These are phyloP conservation scores for Avicennia marina DNA, from an alignment of 257 asterid genomes.

Conservation along the genomic window DNA sequence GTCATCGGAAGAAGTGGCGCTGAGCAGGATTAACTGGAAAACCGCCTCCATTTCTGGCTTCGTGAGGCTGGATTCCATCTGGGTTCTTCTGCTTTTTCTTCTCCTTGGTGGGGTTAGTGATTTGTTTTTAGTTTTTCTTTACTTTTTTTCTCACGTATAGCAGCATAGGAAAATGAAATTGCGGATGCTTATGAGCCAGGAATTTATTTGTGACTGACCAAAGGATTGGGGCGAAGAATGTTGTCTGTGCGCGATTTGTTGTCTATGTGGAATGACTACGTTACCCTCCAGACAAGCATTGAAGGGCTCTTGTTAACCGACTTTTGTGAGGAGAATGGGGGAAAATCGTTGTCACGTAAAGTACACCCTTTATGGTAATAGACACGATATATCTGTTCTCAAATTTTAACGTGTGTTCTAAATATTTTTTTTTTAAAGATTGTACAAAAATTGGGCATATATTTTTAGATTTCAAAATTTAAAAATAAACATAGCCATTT, in stretches of 20 bases:
- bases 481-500: too few relatives aligned
- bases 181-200: constrained; percentile 28
- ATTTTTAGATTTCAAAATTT: too few relatives aligned
- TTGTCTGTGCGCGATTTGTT: constrained; percentile 10
- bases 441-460: too few relatives aligned
- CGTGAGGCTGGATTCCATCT: constrained; percentile 41
- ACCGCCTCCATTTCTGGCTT: constrained; percentile 59
- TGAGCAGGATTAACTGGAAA: constrained; percentile 53
- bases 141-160: background rate
- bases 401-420: background rate
- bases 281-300: background rate
- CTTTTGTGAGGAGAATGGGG: constrained; percentile 1
- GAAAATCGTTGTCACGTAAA: background rate
- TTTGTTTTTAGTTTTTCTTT: background rate
- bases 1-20: constrained; percentile 35
- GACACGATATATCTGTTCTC: too few relatives aligned
- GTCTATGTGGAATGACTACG: background rate
- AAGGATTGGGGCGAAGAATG: constrained; percentile 21
- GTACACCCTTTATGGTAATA: background rate
- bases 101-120: background rate
- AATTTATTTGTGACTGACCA: constrained; percentile 18
- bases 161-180: constrained; percentile 8
- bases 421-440: background rate
- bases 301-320: background rate
- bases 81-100: constrained; percentile 9